Evolutionary conservation across 2,329 filamentous ascomycete species (phyloP), one percentile per base, ranked within the genome.

Genomic region (Trichoderma polysporum): DNA sequence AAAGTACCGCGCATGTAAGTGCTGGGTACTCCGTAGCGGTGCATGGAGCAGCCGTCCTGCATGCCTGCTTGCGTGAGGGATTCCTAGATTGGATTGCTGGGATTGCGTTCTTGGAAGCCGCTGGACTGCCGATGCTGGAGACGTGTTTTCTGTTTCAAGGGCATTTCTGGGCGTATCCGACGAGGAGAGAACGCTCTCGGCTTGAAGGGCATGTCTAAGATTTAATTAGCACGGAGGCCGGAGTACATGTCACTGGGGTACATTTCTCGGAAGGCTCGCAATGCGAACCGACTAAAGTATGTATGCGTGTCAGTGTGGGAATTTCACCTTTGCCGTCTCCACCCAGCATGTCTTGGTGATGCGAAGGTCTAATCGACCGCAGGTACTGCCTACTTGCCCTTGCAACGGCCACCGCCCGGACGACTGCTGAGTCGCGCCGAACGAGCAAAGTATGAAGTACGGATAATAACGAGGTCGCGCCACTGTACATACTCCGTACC

Each of bases 291-390:
- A 45, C 41, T 45, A 45, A 45, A 45, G 41, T 45, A 45, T 50
- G 56, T 59, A 61, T 61, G 58, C 60, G 37, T 63, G 60, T 54
- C 60, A 63, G 60, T 54, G 60, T 54, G 60, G 60, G 60, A 45
- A 54, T 53, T 19, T 41, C 50, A n/a, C 12, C 49, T n/a, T 41
- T 13, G 60, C 35, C 25, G 25, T 35, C 60, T 54, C 22, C 60
- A 63, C 49, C 39, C 60, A 31, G 41, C 41, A 37, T 31, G 59
- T 39, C 35, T 63, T 54, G 33, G 59, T 15, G 47, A 27, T 27
- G 25, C 59, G 27, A 41, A 53, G 47, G 59, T 62, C 59, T 62
- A 62, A 52, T 62, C 13, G 35, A 37, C 49, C 25, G 37, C 47
- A 54, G 37, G 60, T 45, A 41, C 25, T 25, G 49, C 45, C n/a